Base-by-base conservation (phyloP, 176 grass and related monocot genomes). In the Eleusine coracana region DNA sequence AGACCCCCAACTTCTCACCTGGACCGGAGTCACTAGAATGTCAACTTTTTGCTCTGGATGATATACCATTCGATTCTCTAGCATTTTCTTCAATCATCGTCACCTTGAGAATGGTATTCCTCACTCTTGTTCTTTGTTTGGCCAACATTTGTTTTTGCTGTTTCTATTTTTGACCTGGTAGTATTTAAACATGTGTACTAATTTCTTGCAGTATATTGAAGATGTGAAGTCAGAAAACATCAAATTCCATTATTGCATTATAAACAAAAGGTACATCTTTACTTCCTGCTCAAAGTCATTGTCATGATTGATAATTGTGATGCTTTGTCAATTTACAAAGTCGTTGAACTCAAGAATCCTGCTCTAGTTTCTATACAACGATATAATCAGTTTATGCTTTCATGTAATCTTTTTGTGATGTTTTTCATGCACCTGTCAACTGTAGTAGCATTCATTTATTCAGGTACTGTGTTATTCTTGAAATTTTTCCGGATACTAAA, bases 21-120 rank as follows among this genome's bases (percentile, higher is more conserved):
- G 97, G 97, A 28, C 74, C 84, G 15, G 97, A 99, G 74, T 99
- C 97, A 1, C 79, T 90, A 31, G 97, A 99, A 80, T 99, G 97
- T 87, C 86, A 73, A 48, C 86, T 99, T 80, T 99, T 96, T 84
- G 36, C 87, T 13, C 54, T 99, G 78, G 93, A 99, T 71, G 93
- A 99, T 40, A 94, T 99, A 96, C 97, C 97, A 52, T 99, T 99
- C 12, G 86, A 96, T 78, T 96, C 93, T 66, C 84, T 99, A 60
- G 97, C 97, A 46, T 99, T 99, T 92, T 99, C 97, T 73, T 99
- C 97, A 40, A 94, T 99, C 78, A 87, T 93, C 17, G 97, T 99
- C 80, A 96, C 93, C 60, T 86, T 99, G 81, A 96, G 89, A 73
- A 99, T 99, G 93, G 97, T 99, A 84, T 37, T 0, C 28, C 12